Base-by-base conservation (phyloP, 2,329 filamentous ascomycete species). In the Arthroderma uncinatum region DNA sequence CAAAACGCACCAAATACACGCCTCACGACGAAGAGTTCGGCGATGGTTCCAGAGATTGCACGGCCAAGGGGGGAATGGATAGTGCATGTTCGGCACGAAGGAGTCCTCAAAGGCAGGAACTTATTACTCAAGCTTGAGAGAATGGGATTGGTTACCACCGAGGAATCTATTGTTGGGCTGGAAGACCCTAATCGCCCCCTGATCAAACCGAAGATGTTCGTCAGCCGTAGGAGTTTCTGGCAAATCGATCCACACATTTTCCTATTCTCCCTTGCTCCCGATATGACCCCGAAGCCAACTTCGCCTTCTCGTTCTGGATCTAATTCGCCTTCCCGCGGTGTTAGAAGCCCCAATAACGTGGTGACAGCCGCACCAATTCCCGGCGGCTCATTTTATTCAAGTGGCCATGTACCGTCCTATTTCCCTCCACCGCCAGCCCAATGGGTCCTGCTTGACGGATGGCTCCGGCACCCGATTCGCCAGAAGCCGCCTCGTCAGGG, bases 401-500 rank as follows among this genome's bases (percentile, higher is more conserved):
- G 82, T 12, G 93, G 87, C 42, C 88, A 95, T 69, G 77, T 96
- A 1, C 91, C 92, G 1, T 95, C 90, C 0, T 96, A 90, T 73
- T 96, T 89, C 64, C 91, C 91, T 1, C 90, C 91, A 0, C 78
- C 86, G 1, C 89, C 93, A 0, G 74, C 89, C 7, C 87, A 92
- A 63, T 96, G 92, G 68, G 85, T 81, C 2, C 83, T 86, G 60
- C 91, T 88, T 1, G 83, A 89, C 67, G 81, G 85, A 59, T 48
- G 42, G 42, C 77, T 91, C 48, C 85, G 90, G 0, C 93, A 98
- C 67, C 93, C 93, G 0, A 76, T 94, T 42, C 83, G 93, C 0
- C 86, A 89, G 1, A 95, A 94, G 68, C 90, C 92, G 0, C 89
- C 90, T 1, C 84, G 88, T 2, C 90, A 95, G 78, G 90, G 90